phyloP scores from a whole-genome alignment of 176 grass and related monocot species.

The Miscanthus lutarioriparius region DNA sequence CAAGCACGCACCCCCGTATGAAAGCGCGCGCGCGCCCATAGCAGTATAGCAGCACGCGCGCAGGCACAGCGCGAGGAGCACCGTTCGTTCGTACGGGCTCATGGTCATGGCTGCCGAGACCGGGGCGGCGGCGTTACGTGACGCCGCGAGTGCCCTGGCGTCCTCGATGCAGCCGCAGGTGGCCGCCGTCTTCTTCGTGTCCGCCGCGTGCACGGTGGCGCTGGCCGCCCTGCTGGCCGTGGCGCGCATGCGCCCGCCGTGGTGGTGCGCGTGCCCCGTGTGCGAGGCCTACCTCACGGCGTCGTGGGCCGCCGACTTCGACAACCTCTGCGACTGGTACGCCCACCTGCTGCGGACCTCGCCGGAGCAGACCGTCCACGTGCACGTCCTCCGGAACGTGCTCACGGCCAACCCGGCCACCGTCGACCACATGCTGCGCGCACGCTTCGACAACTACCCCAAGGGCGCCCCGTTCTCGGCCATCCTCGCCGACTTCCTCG shows the following conservation, averaged over 20 bases:
- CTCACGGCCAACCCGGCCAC: conserved; percentile 65
- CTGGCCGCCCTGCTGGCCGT: conserved; percentile 49
- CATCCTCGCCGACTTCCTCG: conserved; percentile 84
- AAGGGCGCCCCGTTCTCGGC: conserved; percentile 71
- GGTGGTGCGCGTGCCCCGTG: conserved; percentile 74
- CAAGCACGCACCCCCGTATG: conserved; percentile 1
- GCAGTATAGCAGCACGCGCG: neutral
- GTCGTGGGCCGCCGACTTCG: conserved; percentile 71
- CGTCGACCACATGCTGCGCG: conserved; percentile 77
- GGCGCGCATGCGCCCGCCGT: conserved; percentile 38
- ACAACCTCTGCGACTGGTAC: conserved; percentile 89
- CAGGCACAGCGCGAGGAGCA: neutral
- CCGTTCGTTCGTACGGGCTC: neutral
- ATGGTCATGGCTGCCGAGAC: conserved; percentile 23
- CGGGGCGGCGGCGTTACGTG: conserved; percentile 25
- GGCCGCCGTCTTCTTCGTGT: conserved; percentile 44
- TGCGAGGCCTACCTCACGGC: conserved; percentile 73
- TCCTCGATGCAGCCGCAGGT: conserved; percentile 46
- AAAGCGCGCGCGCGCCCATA: conserved; percentile 30
- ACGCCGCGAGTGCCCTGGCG: conserved; percentile 25
- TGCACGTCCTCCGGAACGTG: conserved; percentile 77
- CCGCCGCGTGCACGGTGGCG: conserved; percentile 43
- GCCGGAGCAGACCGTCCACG: conserved; percentile 68
- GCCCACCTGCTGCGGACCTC: conserved; percentile 76
- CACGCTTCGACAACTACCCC: conserved; percentile 74